Conservation (phyloP, 495 filamentous ascomycete genomes). For the Amniculicola lignicola region DNA sequence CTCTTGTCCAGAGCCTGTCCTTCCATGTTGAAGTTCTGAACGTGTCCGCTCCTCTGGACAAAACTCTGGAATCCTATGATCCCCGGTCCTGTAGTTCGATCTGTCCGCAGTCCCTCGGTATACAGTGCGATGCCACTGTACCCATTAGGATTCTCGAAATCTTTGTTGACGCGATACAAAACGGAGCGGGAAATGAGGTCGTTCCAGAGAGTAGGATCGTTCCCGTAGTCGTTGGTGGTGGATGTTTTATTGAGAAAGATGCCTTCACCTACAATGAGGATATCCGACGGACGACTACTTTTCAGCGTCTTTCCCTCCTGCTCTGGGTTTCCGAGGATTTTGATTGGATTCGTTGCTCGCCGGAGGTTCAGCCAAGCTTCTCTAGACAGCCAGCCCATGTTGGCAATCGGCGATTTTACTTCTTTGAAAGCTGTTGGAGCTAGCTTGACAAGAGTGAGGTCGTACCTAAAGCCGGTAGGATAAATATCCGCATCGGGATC, state of each 20-base stretch:
- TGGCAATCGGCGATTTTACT: constrained; percentile 4
- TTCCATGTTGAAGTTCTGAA: constrained; percentile 17
- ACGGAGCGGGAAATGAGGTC: constrained; percentile 1
- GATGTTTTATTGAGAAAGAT: constrained; percentile 16
- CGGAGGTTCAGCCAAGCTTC: constrained; percentile 10
- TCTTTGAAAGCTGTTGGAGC: not conserved
- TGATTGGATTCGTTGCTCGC: not conserved
- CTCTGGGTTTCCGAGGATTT: constrained; percentile 11
- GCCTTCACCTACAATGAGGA: constrained; percentile 22
- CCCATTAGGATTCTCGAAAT: constrained; percentile 17
- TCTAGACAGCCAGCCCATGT: constrained; percentile 12
- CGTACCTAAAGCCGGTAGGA: constrained; percentile 13
- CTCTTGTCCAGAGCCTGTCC: constrained; percentile 7
- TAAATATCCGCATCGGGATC: constrained; percentile 8
- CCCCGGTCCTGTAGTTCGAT: constrained; percentile 2
- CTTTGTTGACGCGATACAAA: constrained; percentile 10
- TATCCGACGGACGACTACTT: constrained; percentile 2
- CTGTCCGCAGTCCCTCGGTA: constrained; percentile 7
- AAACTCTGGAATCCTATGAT: constrained; percentile 20
- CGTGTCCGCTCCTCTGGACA: constrained; percentile 11
- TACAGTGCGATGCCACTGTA: constrained; percentile 16
- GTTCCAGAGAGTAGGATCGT: constrained; percentile 2
- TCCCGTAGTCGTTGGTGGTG: not conserved
- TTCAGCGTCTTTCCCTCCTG: constrained; percentile 8
- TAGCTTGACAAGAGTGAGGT: constrained; percentile 17